Percentiles rank a stretch among this genome's conserved stretches.
Evolutionary conservation across 768 basidiomycete genomes (phyloP).

Genomic region (Tricholoma terreum): DNA sequence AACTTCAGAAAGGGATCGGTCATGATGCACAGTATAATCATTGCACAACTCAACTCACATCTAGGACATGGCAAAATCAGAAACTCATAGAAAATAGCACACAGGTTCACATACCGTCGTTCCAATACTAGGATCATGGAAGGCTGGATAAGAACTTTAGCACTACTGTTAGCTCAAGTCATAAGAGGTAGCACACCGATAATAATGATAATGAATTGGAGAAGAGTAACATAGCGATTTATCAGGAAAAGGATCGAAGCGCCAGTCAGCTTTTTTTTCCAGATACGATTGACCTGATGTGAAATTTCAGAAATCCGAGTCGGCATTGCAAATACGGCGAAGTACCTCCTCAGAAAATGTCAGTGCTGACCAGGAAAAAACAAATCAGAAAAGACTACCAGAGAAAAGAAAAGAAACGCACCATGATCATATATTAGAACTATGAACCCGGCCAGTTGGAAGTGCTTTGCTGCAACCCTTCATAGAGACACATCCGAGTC

Average conservation of each 20-base stretch:
- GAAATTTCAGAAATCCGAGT: not conserved
- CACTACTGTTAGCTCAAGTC: not conserved
- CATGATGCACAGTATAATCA: too few relatives aligned
- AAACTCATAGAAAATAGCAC: too few relatives aligned
- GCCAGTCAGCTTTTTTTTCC: conserved; percentile 23
- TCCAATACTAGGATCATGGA: conserved; percentile 22
- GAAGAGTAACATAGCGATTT: conserved; percentile 27
- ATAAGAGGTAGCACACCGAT: conserved; percentile 13
- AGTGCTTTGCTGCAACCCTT: conserved; percentile 9
- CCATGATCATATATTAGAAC: conserved; percentile 17
- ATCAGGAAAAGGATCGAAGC: conserved; percentile 27
- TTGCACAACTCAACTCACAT: not conserved
- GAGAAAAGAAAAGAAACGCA: not conserved
- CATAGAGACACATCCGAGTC: not conserved
- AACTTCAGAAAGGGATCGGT: conserved; percentile 9
- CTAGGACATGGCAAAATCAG: too few relatives aligned
- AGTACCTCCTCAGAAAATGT: conserved; percentile 9
- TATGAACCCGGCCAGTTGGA: conserved; percentile 10
- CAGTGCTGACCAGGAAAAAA: not conserved
- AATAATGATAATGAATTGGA: conserved; percentile 25
- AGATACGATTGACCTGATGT: conserved; percentile 25
- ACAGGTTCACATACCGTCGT: conserved; percentile 13
- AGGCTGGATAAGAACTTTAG: conserved; percentile 14
- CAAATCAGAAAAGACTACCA: not conserved
- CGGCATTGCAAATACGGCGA: not conserved